Evolutionary conservation across 169 alveolate genomes (phyloP), one percentile per base, ranked within the genome.

Genomic region (Plasmodium billcollinsi): DNA sequence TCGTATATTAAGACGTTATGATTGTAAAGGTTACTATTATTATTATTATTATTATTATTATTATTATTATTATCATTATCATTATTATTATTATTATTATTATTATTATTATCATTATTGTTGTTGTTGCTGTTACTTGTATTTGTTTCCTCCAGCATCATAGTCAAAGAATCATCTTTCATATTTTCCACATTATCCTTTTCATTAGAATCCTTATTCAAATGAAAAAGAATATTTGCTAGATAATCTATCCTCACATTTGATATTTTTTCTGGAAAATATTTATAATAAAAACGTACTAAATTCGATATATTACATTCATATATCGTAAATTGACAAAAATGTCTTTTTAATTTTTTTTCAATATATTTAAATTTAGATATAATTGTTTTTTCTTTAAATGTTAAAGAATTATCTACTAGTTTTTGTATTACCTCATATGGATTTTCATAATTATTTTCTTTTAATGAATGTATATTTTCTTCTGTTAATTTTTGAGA

Each of bases 321-420:
- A 33, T 80, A 80, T 1, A 80, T 83, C 5, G 90, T 80, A 56
- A 80, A 80, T 58, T 80, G 90, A 18, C 90, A 80, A 5, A 80
- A 69, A 26, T 80, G 90, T 21, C 90, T 80, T 33, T 80, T 80
- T 29, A 80, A n/a, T 58, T 80, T 80, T 43, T 80, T 80, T 24
- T 80, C 71, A 0, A 80, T 63, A 69, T 80, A 80, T 63, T 80
- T 80, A 58, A 69, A 80, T 39, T 80, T 69, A 2, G 90, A 80
- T 5, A 80, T 80, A 1, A 80, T 54, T 0, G 90, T 80, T 80
- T 80, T 80, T n/a, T 69, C 74, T 6, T 80, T 80, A 56, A 43
- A 80, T 14, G 90, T 69, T 5, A 71, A 7, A 11, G 90, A 80
- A 69, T 80, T 80, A 21, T 69, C 52, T 2, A 80, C 69, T 11